Percentiles rank a stretch among this genome's conserved stretches.
These are phyloP conservation scores for Nelumbo lutea DNA, from an alignment of 164 flowering plant genomes.

Conservation along the genomic window DNA sequence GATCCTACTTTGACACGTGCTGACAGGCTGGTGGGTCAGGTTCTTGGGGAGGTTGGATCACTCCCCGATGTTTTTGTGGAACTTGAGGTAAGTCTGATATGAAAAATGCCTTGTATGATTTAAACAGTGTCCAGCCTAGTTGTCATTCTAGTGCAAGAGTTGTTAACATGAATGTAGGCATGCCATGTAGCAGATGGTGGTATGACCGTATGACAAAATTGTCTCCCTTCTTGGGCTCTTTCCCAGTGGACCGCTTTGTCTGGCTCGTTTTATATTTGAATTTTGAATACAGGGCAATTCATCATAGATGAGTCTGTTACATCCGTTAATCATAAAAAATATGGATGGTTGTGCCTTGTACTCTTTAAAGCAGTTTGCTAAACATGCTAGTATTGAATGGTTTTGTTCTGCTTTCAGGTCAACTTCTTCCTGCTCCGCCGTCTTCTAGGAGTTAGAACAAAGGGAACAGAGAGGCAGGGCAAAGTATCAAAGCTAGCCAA, in stretches of 20 bases:
- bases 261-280: no score
- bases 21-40: conserved; percentile 73
- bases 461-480: conserved; percentile 84
- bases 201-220: not conserved
- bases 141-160: not conserved
- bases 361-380: no score
- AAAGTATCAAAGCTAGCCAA: conserved; percentile 72
- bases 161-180: not conserved
- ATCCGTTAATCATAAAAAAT: no score
- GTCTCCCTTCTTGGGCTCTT: not conserved
- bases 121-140: not conserved
- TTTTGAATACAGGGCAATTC: no score
- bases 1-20: conserved; percentile 67
- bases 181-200: not conserved
- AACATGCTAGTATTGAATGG: no score
- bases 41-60: conserved; percentile 72
- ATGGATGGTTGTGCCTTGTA: no score
- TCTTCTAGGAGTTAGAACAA: conserved; percentile 82
- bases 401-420: conserved; percentile 36
- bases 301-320: no score
- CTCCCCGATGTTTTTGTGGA: conserved; percentile 69
- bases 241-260: no score
- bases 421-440: conserved; percentile 79
- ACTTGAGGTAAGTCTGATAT: conserved; percentile 41
- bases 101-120: not conserved